These are phyloP conservation scores for Grifola frondosa DNA, from an alignment of 1,284 basidiomycete genomes.

Conservation along the genomic window DNA sequence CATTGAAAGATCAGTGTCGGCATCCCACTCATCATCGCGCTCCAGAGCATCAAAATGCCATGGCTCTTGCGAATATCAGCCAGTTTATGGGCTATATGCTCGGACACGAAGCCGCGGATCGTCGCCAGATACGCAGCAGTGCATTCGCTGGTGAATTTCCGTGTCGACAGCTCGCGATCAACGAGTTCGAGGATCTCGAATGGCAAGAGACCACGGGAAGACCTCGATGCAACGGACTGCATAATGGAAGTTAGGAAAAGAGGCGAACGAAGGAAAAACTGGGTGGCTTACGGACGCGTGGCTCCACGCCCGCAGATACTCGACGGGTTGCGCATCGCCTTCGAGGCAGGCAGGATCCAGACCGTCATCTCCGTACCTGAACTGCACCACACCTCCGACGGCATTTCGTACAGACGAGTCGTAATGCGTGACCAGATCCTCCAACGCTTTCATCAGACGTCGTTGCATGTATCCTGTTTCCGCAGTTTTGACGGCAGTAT, in stretches of 20 bases:
- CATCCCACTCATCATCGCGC: constrained; percentile 76
- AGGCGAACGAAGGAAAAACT: not conserved
- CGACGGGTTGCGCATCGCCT: constrained; percentile 91
- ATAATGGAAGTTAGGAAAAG: constrained; percentile 3
- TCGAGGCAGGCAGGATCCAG: constrained; percentile 96
- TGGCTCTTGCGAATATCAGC: constrained; percentile 71
- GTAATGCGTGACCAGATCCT: constrained; percentile 96
- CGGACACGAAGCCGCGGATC: constrained; percentile 73
- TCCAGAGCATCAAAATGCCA: constrained; percentile 86
- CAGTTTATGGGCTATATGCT: constrained; percentile 69
- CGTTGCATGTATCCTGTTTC: constrained; percentile 99
- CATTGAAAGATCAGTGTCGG: constrained; percentile 74
- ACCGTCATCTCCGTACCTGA: constrained; percentile 96
- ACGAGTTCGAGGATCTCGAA: constrained; percentile 85
- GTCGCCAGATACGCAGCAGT: constrained; percentile 77
- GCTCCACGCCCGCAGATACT: constrained; percentile 84
- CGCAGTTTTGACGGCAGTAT: constrained; percentile 99
- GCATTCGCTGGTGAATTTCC: constrained; percentile 68
- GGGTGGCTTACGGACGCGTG: constrained; percentile 74
- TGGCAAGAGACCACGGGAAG: constrained; percentile 73
- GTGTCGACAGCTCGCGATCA: constrained; percentile 59
- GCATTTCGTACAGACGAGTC: constrained; percentile 97
- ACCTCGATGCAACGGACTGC: constrained; percentile 63
- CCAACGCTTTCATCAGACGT: constrained; percentile 97
- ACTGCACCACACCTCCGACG: constrained; percentile 96